These are phyloP conservation scores for Gossypioides kirkii DNA, from an alignment of 345 rosid species.

Conservation along the genomic window DNA sequence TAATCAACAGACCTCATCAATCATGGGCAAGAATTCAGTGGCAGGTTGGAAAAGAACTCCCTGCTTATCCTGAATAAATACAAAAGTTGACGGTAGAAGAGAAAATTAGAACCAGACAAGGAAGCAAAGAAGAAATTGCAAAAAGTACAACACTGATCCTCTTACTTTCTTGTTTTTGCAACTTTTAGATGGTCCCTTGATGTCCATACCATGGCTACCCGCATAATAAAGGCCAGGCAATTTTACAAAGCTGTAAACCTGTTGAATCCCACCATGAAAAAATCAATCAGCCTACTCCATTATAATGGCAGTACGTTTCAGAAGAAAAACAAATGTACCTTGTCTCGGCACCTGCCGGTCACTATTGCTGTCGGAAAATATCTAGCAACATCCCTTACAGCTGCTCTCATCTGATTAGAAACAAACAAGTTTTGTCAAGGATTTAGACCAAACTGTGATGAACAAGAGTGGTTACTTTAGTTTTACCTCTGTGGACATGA, in stretches of 20 bases:
- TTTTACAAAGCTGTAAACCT: slow-evolving; percentile 85
- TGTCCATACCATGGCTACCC: slow-evolving; percentile 99
- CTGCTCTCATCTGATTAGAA: slow-evolving; percentile 62
- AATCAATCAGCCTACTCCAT: background rate
- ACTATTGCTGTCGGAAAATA: slow-evolving; percentile 94
- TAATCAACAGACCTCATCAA: slow-evolving; percentile 51
- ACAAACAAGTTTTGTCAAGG: background rate
- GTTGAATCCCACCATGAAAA: background rate
- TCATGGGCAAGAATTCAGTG: slow-evolving; percentile 77
- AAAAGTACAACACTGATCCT: background rate
- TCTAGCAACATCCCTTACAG: slow-evolving; percentile 60
- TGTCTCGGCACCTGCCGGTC: slow-evolving; percentile 86
- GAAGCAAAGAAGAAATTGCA: background rate
- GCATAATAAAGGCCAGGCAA: slow-evolving; percentile 81
- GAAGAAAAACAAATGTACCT: slow-evolving; percentile 42
- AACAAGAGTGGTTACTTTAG: background rate
- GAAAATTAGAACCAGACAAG: background rate
- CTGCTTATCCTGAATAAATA: slow-evolving; percentile 34
- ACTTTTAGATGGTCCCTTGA: slow-evolving; percentile 65
- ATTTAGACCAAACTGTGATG: background rate
- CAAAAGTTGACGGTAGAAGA: background rate
- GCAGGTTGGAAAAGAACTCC: slow-evolving; percentile 71
- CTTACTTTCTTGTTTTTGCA: slow-evolving; percentile 35
- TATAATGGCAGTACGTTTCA: background rate
- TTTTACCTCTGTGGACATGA: slow-evolving; percentile 71